These are phyloP conservation scores for Spizellomyces punctatus DNA, from an alignment of 192 early-diverging fungal species.

Conservation along the genomic window DNA sequence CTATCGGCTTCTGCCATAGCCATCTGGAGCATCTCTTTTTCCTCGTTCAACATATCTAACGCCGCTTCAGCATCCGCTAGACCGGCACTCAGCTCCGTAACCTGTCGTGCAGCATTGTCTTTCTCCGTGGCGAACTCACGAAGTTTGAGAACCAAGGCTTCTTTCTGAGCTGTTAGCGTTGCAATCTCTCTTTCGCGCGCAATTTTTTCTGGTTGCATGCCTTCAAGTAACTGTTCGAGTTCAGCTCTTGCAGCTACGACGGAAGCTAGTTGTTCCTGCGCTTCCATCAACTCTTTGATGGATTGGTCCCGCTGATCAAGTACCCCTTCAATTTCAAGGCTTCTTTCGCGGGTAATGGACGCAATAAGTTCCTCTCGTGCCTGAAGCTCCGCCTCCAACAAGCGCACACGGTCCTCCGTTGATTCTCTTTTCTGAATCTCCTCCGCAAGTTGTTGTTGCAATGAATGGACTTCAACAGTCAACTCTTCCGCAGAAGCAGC, in stretches of 20 bases:
- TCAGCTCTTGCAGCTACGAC: background rate
- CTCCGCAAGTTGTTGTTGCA: background rate
- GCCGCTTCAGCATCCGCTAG: background rate
- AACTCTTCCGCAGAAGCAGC: background rate
- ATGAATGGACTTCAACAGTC: background rate
- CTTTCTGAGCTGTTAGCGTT: conserved; percentile 2
- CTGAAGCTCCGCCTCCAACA: background rate
- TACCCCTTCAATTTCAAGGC: background rate
- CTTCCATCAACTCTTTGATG: background rate
- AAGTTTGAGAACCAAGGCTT: background rate
- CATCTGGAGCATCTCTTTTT: background rate
- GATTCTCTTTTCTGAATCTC: background rate
- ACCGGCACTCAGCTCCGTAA: background rate
- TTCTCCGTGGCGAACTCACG: background rate
- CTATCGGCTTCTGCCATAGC: conserved; percentile 11
- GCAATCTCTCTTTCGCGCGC: background rate
- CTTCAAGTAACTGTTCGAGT: background rate
- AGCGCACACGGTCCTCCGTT: background rate
- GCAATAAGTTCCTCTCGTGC: background rate
- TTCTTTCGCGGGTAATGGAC: background rate
- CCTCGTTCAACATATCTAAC: background rate
- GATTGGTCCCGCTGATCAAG: background rate
- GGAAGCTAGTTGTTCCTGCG: background rate
- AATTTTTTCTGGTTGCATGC: background rate
- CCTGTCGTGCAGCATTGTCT: background rate